Evolutionary conservation across 139 green algal genomes (phyloP), one percentile per base, ranked within the genome.

Genomic region (Dunaliella sp.): DNA sequence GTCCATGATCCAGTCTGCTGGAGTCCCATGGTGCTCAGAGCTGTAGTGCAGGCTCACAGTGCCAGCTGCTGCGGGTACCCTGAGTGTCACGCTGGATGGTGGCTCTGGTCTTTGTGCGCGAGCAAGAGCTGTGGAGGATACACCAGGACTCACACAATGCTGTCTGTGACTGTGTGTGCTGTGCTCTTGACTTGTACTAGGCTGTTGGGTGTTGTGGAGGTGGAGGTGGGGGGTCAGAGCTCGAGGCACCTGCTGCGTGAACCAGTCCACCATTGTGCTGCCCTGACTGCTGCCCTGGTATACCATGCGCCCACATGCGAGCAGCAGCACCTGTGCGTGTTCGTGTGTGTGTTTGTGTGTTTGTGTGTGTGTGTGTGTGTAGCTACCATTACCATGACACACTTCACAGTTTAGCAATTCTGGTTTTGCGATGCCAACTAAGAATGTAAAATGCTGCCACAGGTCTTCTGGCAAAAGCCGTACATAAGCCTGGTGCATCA

Each of bases 1-100:
- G 48, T 82, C 57, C 65, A 91, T 76, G 3, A 76, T 82, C 88
- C 88, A 91, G 38, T 91, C 88, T 36, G 38, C 57, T 22, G 78
- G 34, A 2, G 83, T 73, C 33, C 88, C 88, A 77, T 90, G 76
- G 0, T 32, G 24, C 1, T 79, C 77, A 2, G 88, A 36, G 3
- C 81, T 16, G 28, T 83, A 88, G 58, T 32, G 12, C 76, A 81
- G 73, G n/a, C n/a, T n/a, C n/a, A n/a, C n/a, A n/a, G n/a, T n/a
- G n/a, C n/a, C n/a, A n/a, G n/a, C n/a, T n/a, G n/a, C n/a, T n/a
- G n/a, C n/a, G n/a, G n/a, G n/a, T n/a, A n/a, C n/a, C 0, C 48
- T 7, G 7, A 65, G 48, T 65, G 48, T 16, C 48, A 65, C 48
- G 7, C 48, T 16, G 7, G 48, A 7, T 26, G 48, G 48, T 26